phyloP scores from a whole-genome alignment of 169 alveolate species.

The Cryptosporidium bovis region DNA sequence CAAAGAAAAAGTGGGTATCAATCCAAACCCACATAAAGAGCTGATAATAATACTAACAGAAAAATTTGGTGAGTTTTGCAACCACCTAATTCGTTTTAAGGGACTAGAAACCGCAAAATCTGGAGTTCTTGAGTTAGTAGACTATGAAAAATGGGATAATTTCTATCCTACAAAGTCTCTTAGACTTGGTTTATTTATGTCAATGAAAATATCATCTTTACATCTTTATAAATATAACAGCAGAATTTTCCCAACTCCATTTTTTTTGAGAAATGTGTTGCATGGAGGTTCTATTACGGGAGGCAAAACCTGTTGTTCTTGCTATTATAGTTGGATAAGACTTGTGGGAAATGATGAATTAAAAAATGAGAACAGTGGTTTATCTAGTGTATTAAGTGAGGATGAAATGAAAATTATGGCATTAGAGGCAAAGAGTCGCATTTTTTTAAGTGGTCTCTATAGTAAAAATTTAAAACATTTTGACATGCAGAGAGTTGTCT shows the following conservation, averaged over 20 bases:
- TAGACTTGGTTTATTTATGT: constrained; percentile 48
- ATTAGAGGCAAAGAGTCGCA: constrained; percentile 28
- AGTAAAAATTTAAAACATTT: not conserved
- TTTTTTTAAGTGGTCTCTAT: constrained; percentile 35
- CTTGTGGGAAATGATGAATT: not conserved
- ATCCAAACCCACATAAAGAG: constrained; percentile 50
- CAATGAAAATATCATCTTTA: constrained; percentile 49
- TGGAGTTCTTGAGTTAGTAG: constrained; percentile 9
- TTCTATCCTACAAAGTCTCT: constrained; percentile 59
- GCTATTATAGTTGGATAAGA: constrained; percentile 60
- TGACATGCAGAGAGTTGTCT: not conserved
- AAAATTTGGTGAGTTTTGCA: constrained; percentile 45
- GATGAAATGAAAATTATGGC: constrained; percentile 43
- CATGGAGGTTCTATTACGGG: too few relatives aligned
- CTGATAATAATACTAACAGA: constrained; percentile 50
- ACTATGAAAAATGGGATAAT: constrained; percentile 19
- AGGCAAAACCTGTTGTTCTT: constrained; percentile 25
- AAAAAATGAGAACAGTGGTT: not conserved
- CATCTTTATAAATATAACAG: constrained; percentile 27
- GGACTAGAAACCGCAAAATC: not conserved
- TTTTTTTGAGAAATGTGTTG: constrained; percentile 16
- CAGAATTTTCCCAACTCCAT: constrained; percentile 23
- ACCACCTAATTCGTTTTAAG: not conserved
- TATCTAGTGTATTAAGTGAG: not conserved
- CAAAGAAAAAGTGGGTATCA: constrained; percentile 17